Base-by-base conservation (phyloP, 352 stramenopile genomes). In the Phytophthora fragariae region DNA sequence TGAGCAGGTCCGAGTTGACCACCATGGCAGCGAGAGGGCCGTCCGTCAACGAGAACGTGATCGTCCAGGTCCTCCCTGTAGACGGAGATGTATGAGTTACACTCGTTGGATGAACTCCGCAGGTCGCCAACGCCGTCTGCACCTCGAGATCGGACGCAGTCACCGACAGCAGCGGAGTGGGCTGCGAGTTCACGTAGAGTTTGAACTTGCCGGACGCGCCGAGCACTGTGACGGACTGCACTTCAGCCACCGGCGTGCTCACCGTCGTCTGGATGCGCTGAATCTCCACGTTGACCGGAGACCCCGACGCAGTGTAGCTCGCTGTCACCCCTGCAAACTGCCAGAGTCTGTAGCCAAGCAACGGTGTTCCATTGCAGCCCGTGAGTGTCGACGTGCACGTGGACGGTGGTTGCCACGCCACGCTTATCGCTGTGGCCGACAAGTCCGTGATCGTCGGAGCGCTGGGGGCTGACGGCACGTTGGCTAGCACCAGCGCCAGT, bases 321-420 rank as follows among this genome's bases (percentile, higher is more conserved):
- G 85, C 81, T 24, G 86, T 88, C 24, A 94, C 88, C 0, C 89
- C 89, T 24, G 83, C 68, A 63, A 98, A 99, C 64, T 97, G 81
- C 86, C 97, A 99, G 12, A 99, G 54, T 52, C 93, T 94, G 84
- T 98, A 99, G 0, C 94, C 96, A 7, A 97, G 92, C 15, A 95
- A 47, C 3, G 91, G 87, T 0, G 88, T 89, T 0, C 90, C 90
- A 63, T 89, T 95, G 63, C 89, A 96, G 0, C 85, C 85, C 24
- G 89, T 92, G 8, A 92, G 70, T 12, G 83, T 93, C 15, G 85
- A 91, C 5, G 86, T 95, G 50, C 89, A 96, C 10, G 78, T 72
- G 3, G 61, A 65, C 5, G 89, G 90, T 1, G 88, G 87, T 0
- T 84, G 72, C 91, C 91, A 97, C 33, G 75, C 76, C 8, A 97